These are phyloP conservation scores for Coprinopsis marcescibilis DNA, from an alignment of 768 basidiomycete species.

Conservation along the genomic window DNA sequence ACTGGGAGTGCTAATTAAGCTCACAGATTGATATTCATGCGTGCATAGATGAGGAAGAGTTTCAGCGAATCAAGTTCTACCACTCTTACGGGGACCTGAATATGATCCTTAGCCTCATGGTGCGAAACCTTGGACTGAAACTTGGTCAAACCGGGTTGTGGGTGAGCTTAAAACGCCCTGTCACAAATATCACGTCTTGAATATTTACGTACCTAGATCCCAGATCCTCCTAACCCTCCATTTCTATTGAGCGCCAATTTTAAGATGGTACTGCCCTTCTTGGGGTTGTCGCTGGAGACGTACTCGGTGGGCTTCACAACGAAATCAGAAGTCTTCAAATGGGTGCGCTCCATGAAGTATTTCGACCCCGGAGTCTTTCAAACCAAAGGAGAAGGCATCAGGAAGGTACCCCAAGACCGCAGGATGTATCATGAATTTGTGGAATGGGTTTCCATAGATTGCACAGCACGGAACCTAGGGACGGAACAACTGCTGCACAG, in stretches of 20 bases:
- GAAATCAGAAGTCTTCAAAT: constrained; percentile 49
- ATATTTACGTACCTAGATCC: constrained; percentile 21
- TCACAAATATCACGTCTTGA: neutral
- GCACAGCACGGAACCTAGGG: too few species aligned
- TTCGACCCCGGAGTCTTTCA: constrained; percentile 40
- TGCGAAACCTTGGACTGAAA: constrained; percentile 43
- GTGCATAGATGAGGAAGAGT: constrained; percentile 44
- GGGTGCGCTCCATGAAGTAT: constrained; percentile 49
- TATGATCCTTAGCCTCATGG: constrained; percentile 60
- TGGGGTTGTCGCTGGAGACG: constrained; percentile 48
- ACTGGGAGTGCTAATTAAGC: neutral
- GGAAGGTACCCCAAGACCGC: constrained; percentile 41
- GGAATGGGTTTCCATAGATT: constrained; percentile 32
- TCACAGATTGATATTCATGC: constrained; percentile 59
- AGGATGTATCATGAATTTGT: constrained; percentile 58
- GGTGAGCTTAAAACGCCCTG: constrained; percentile 27
- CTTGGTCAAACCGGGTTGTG: constrained; percentile 53
- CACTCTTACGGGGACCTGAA: constrained; percentile 68
- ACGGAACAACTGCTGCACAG: too few species aligned
- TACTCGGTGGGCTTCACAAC: constrained; percentile 53
- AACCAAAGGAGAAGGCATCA: constrained; percentile 29
- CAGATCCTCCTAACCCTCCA: constrained; percentile 37
- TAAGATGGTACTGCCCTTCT: constrained; percentile 45
- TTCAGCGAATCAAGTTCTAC: constrained; percentile 47
- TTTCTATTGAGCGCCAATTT: constrained; percentile 47